These are phyloP conservation scores for Colletotrichum filicis DNA, from an alignment of 2,329 filamentous ascomycete genomes.

Conservation along the genomic window DNA sequence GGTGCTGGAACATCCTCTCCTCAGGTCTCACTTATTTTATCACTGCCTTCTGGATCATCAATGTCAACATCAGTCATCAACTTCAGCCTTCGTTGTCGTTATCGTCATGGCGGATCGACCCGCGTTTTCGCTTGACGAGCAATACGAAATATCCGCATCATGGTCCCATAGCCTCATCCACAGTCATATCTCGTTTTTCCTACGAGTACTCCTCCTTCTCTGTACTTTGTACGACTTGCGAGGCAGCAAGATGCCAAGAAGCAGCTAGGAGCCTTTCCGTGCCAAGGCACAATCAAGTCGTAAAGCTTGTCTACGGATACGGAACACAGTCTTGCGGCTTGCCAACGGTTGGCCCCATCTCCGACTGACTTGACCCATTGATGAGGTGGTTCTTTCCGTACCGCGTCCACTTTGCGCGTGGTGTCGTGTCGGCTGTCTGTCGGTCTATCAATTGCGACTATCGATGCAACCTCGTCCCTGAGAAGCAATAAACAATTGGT, in stretches of 20 bases:
- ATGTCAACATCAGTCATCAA: not conserved
- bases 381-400: conserved; percentile 2
- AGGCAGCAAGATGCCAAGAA: conserved; percentile 16
- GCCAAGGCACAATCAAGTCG: conserved; percentile 29
- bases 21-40: not conserved
- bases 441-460: not conserved
- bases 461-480: conserved; percentile 7
- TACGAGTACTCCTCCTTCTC: not conserved
- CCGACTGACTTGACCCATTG: conserved; percentile 1
- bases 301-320: conserved; percentile 27
- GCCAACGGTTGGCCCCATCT: conserved; percentile 3
- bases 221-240: not conserved
- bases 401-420: not conserved
- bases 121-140: not conserved
- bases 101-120: conserved; percentile 19
- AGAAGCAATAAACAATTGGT: not conserved
- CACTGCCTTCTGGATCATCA: conserved; percentile 2
- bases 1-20: conserved; percentile 20
- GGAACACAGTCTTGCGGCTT: not conserved
- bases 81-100: not conserved
- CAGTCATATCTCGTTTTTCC: not conserved
- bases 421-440: not conserved
- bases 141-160: conserved; percentile 2
- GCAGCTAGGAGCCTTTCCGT: conserved; percentile 13
- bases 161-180: not conserved